Percentiles rank a stretch among this genome's conserved stretches.
phyloP scores from a whole-genome alignment of 1,139 yeast genomes.

The Pichia sp. region DNA sequence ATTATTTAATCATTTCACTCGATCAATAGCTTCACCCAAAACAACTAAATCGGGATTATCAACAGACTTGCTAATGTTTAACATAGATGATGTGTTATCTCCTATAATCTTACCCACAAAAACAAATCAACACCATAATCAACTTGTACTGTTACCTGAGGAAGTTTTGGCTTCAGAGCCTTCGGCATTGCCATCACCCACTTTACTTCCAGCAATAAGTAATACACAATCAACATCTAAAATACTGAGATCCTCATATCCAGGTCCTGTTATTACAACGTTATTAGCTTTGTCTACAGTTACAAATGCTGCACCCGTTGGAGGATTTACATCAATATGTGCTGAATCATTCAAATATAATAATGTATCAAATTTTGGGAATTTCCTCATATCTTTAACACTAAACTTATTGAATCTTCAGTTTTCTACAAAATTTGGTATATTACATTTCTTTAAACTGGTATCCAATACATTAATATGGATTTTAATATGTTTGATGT shows the following conservation, averaged over 20 bases:
- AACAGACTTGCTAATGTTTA: slow-evolving; percentile 2
- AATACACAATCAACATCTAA: background rate
- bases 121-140: too few relatives aligned
- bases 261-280: slow-evolving; percentile 22
- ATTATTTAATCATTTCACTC: background rate
- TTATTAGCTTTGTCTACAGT: slow-evolving; percentile 21
- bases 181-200: background rate
- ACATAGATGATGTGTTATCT: slow-evolving; percentile 8
- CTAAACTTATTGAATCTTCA: background rate
- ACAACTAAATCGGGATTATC: slow-evolving; percentile 3
- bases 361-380: background rate
- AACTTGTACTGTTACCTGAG: background rate
- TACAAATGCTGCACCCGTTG: slow-evolving; percentile 15
- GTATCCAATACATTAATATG: background rate
- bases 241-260: background rate
- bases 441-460: background rate
- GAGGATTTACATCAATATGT: background rate
- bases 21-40: background rate
- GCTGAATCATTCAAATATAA: background rate
- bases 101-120: background rate
- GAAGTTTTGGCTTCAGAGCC: too few relatives aligned
- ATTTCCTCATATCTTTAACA: background rate
- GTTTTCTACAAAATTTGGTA: background rate
- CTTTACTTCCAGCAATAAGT: background rate
- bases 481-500: background rate